phyloP scores from a whole-genome alignment of 1,284 basidiomycete genomes.

The Macrocystidia cucumis region DNA sequence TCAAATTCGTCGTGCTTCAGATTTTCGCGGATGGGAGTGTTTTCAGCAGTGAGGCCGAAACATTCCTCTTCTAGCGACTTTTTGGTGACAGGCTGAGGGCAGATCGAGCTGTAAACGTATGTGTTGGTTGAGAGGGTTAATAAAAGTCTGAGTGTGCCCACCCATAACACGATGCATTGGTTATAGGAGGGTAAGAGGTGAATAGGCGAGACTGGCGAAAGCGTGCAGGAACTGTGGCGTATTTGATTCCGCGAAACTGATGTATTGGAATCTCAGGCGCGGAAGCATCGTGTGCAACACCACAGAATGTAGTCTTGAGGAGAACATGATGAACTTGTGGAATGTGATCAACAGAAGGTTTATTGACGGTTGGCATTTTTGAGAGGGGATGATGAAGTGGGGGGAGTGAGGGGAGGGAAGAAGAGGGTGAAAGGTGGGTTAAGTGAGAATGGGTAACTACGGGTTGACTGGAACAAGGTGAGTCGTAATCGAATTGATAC shows the following conservation, averaged over 20 bases:
- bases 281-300: slow-evolving; percentile 52
- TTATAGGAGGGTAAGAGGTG: slow-evolving; percentile 44
- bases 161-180: slow-evolving; percentile 61
- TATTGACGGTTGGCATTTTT: slow-evolving; percentile 20
- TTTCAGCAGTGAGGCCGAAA: slow-evolving; percentile 48
- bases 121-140: no score
- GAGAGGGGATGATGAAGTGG: slow-evolving; percentile 6
- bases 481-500: slow-evolving; percentile 8
- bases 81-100: slow-evolving; percentile 49
- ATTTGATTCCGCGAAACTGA: slow-evolving; percentile 71
- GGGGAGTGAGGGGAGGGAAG: slow-evolving; percentile 7
- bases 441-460: slow-evolving; percentile 1
- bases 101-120: slow-evolving; percentile 56
- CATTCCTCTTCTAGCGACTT: slow-evolving; percentile 49
- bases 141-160: no score
- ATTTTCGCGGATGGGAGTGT: slow-evolving; percentile 44
- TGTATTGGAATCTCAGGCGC: slow-evolving; percentile 47
- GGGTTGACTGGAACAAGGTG: neutral
- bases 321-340: slow-evolving; percentile 41
- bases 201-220: slow-evolving; percentile 63
- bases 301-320: slow-evolving; percentile 57
- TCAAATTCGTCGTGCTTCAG: slow-evolving; percentile 65
- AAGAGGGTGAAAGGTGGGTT: neutral
- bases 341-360: slow-evolving; percentile 10
- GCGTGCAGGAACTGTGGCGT: slow-evolving; percentile 62